Percentiles rank a stretch among this genome's conserved stretches.
Conservation (phyloP, 1,284 basidiomycete species). For the Apiotrichum gamsii region DNA sequence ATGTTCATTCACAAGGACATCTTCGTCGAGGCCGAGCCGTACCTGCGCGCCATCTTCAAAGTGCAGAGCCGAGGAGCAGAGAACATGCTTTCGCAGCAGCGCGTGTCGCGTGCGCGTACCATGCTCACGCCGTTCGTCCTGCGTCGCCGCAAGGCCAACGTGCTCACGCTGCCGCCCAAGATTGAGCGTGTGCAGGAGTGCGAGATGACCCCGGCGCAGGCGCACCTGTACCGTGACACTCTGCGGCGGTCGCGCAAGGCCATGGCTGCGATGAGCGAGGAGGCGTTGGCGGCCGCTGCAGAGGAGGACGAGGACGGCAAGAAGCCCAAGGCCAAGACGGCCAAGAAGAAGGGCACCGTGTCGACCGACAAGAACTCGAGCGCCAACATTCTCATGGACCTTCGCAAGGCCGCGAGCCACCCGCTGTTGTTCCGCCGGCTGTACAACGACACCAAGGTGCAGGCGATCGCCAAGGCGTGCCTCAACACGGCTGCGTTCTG, state of each 20-base stretch:
- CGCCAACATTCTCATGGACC: constrained; percentile 89
- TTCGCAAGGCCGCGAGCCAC: constrained; percentile 91
- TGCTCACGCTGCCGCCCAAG: constrained; percentile 82
- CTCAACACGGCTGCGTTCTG: constrained; percentile 82
- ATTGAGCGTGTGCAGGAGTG: constrained; percentile 90
- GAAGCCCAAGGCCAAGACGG: constrained; percentile 37
- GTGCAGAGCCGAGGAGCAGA: constrained; percentile 64
- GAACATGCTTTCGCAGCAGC: constrained; percentile 77
- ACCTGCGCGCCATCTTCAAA: constrained; percentile 92
- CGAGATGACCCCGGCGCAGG: constrained; percentile 79
- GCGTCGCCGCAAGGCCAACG: constrained; percentile 87
- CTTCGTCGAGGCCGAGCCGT: constrained; percentile 68
- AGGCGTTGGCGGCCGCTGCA: constrained; percentile 33
- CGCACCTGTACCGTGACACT: constrained; percentile 76
- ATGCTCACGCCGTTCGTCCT: constrained; percentile 99
- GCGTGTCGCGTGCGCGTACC: constrained; percentile 89
- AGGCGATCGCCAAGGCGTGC: constrained; percentile 69
- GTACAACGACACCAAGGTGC: constrained; percentile 72
- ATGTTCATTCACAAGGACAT: constrained; percentile 95
- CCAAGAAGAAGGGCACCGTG: constrained; percentile 58
- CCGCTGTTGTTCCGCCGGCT: constrained; percentile 86
- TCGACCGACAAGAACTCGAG: constrained; percentile 37
- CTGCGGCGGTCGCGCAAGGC: constrained; percentile 71
- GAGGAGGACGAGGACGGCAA: constrained; percentile 33
- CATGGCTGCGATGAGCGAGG: constrained; percentile 64